phyloP scores from a whole-genome alignment of 805 yeast species.

The Saturnispora kantuleensis region DNA sequence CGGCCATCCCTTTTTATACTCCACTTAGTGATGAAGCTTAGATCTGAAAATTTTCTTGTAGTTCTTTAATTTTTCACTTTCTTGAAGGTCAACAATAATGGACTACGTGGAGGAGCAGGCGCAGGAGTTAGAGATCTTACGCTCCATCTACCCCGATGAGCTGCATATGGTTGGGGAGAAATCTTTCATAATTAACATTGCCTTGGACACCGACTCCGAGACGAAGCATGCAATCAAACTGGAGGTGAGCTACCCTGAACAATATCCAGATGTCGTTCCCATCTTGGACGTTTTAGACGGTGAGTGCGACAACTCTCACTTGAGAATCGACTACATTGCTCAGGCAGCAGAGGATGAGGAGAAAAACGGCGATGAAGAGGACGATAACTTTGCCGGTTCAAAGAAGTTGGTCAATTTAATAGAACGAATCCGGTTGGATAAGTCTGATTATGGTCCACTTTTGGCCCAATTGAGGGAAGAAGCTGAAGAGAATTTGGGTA shows the following conservation, averaged over 20 bases:
- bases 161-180: conserved; percentile 29
- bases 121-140: conserved; percentile 84
- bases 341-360: conserved; percentile 30
- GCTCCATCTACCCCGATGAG: conserved; percentile 92
- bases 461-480: conserved; percentile 38
- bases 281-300: conserved; percentile 29
- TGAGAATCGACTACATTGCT: conserved; percentile 14
- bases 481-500: conserved; percentile 75
- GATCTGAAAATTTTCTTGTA: neutral
- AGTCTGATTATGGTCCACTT: conserved; percentile 35
- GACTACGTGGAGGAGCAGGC: conserved; percentile 61
- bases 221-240: conserved; percentile 47
- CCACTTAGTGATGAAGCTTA: neutral
- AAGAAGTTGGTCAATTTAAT: conserved; percentile 41
- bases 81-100: conserved; percentile 2
- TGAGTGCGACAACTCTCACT: conserved; percentile 19
- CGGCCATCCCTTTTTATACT: conserved; percentile 5
- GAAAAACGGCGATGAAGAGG: conserved; percentile 39
- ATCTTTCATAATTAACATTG: conserved; percentile 49
- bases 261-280: conserved; percentile 78
- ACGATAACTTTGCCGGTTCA: conserved; percentile 27
- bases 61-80: too few relatives aligned
- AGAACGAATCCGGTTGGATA: conserved; percentile 47
- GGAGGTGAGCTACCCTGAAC: conserved; percentile 61
- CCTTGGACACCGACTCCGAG: conserved; percentile 58